Evolutionary conservation across 2,329 filamentous ascomycete genomes (phyloP), one percentile per base, ranked within the genome.

Genomic region (Zasmidium cellare): DNA sequence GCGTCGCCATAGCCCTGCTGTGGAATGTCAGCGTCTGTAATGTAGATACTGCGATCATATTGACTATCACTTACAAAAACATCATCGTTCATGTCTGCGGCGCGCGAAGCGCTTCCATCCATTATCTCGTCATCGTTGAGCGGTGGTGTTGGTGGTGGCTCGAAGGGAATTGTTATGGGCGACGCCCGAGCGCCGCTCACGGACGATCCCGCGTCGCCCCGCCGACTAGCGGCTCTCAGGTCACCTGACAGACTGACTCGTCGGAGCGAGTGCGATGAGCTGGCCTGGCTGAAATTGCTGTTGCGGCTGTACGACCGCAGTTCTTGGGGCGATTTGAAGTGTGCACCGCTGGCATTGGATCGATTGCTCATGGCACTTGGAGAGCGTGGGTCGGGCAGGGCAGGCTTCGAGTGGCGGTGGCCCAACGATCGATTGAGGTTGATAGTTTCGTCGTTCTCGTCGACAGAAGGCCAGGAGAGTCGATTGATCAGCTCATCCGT

Each of bases 1-100:
- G 90, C 91, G 79, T 96, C 91, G 78, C 93, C 93, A 80, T 87
- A 92, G 78, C 91, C 93, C 84, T 96, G 92, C 92, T 97, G 79
- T 20, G 66, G 54, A n/a, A 38, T 20, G 50, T 56, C 46, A 63
- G 58, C 51, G 55, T 56, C 41, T 23, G 16, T 45, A 45, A n/a
- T 18, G 5, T 12, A 3, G 12, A 1, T 18, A 6, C 16, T 7
- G 18, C 3, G n/a, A 18, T 46, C 53, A 51, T 87, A 89, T 87
- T 28, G 3, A n/a, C 54, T 55, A 62, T 59, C 45, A 89, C 91
- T 88, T 85, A 96, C 92, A 80, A 90, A 96, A 79, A 96, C 88
- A 82, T 96, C 91, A 75, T 90, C 83, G 91, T 96, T 61, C 28
- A 58, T 96, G 78, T 87, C 89, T 80, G 86, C 88, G 73, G 88